Evolutionary conservation across 139 green algal species (phyloP).

Genomic region (Nannochloris sp.): DNA sequence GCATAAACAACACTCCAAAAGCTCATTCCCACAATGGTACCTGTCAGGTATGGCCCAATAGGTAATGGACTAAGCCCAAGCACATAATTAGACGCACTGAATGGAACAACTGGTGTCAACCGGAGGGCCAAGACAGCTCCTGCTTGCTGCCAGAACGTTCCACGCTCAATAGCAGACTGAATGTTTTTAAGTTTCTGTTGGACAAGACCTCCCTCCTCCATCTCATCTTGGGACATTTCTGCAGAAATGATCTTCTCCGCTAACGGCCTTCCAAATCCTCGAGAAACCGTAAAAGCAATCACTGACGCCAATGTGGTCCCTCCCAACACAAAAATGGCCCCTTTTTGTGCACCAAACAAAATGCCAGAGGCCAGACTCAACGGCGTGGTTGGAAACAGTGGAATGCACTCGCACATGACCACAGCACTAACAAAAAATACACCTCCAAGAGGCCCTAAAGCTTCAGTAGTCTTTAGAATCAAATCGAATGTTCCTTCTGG

Average conservation of each 20-base stretch:
- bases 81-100: conserved; percentile 75
- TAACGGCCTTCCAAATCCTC: conserved; percentile 10
- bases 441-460: conserved; percentile 48
- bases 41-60: conserved; percentile 48
- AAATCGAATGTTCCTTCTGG: conserved; percentile 12
- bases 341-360: conserved; percentile 65
- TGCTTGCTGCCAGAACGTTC: conserved; percentile 57
- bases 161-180: conserved; percentile 46
- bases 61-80: conserved; percentile 66
- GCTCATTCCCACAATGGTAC: conserved; percentile 56
- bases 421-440: conserved; percentile 53
- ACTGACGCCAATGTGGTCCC: conserved; percentile 19
- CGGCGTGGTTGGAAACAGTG: conserved; percentile 76
- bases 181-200: conserved; percentile 42
- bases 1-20: conserved; percentile 66
- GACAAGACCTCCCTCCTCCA: conserved; percentile 9
- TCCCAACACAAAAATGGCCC: conserved; percentile 18
- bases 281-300: conserved; percentile 17
- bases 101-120: conserved; percentile 70
- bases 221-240: background rate
- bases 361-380: conserved; percentile 65
- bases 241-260: conserved; percentile 15
- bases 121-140: conserved; percentile 60
- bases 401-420: conserved; percentile 63
- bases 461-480: conserved; percentile 34